phyloP scores from a whole-genome alignment of 1,284 basidiomycete genomes.

The Fomitiporia mediterranea region DNA sequence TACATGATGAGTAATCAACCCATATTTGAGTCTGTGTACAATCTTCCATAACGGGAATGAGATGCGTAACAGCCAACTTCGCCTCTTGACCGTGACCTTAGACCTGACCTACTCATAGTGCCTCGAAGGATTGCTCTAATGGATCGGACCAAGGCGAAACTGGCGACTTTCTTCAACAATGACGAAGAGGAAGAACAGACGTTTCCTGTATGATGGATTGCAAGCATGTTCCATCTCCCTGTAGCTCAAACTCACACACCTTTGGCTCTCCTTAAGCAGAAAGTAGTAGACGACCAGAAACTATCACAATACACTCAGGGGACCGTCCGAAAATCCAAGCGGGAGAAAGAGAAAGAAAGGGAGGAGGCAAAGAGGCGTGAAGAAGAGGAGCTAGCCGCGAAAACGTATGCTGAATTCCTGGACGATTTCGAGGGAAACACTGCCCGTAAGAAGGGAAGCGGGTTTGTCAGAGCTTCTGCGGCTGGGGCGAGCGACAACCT shows the following conservation, averaged over 20 bases:
- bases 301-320: slow-evolving; percentile 72
- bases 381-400: slow-evolving; percentile 74
- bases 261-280: slow-evolving; percentile 52
- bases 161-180: slow-evolving; percentile 76
- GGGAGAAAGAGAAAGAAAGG: slow-evolving; percentile 85
- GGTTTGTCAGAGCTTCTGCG: slow-evolving; percentile 71
- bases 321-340: slow-evolving; percentile 66
- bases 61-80: too few relatives aligned
- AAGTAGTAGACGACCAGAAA: slow-evolving; percentile 72
- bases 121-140: too few relatives aligned
- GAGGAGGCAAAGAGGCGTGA: slow-evolving; percentile 83
- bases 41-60: too few relatives aligned
- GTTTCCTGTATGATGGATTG: slow-evolving; percentile 78
- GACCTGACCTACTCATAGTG: too few relatives aligned
- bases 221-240: slow-evolving; percentile 48
- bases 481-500: slow-evolving; percentile 48
- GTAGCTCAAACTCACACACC: slow-evolving; percentile 52
- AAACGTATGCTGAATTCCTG: slow-evolving; percentile 82
- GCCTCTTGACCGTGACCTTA: too few relatives aligned
- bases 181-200: slow-evolving; percentile 71
- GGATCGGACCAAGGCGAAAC: slow-evolving; percentile 73
- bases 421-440: slow-evolving; percentile 80
- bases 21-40: too few relatives aligned
- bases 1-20: too few relatives aligned
- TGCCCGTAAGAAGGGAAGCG: slow-evolving; percentile 45